Evolutionary conservation across 1,284 basidiomycete species (phyloP).

Genomic region (Apiotrichum brassicae): DNA sequence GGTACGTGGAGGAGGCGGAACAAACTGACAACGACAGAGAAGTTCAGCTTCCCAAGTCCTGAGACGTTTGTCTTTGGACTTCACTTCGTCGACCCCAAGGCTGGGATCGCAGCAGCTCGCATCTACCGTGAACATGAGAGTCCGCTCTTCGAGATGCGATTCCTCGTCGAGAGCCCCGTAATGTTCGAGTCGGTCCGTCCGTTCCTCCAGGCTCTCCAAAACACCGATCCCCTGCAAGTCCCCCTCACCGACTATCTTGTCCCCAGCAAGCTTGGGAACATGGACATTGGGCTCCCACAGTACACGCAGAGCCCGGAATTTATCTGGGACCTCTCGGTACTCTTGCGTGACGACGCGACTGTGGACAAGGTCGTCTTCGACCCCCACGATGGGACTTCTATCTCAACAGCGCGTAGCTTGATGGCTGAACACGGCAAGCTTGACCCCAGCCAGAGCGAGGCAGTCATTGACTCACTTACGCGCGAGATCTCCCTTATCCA

Average conservation of each 20-base stretch:
- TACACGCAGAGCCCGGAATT: constrained; percentile 54
- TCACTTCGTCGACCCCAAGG: constrained; percentile 53
- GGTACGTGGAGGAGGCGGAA: constrained; percentile 5
- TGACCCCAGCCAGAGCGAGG: constrained; percentile 58
- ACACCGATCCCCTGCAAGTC: constrained; percentile 51
- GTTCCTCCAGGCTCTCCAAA: constrained; percentile 55
- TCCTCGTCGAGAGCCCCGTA: constrained; percentile 57
- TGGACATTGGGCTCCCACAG: constrained; percentile 50
- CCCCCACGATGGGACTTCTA: constrained; percentile 44
- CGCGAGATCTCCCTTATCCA: constrained; percentile 61
- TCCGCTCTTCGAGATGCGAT: neutral
- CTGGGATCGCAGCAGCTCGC: constrained; percentile 37
- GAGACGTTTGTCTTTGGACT: constrained; percentile 41
- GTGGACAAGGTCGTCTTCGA: constrained; percentile 37
- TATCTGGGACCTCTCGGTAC: constrained; percentile 50
- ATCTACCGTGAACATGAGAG: neutral
- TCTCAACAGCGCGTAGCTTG: constrained; percentile 24
- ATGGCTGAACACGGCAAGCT: constrained; percentile 39
- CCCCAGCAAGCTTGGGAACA: constrained; percentile 32
- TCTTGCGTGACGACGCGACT: constrained; percentile 34
- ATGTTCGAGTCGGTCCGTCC: constrained; percentile 59
- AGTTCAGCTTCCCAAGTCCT: neutral
- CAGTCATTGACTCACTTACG: constrained; percentile 57
- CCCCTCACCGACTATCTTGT: constrained; percentile 56
- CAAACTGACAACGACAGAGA: no score